phyloP scores from a whole-genome alignment of 1,284 basidiomycete species.

The Meripilus lineatus region DNA sequence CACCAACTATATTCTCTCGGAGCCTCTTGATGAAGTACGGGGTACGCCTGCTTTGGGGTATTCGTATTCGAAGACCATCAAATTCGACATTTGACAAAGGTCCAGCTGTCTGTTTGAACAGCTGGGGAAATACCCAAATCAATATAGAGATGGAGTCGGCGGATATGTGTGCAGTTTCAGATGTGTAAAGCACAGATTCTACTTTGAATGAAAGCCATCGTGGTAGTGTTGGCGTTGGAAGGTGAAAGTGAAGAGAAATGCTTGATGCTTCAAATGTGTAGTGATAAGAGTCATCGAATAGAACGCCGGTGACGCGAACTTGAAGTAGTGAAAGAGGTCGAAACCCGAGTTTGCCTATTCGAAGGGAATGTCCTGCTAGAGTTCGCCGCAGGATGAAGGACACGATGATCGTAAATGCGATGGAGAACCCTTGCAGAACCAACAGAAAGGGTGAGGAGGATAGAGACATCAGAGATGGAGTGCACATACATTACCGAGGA shows the following conservation, averaged over 20 bases:
- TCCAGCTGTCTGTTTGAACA: conserved; percentile 33
- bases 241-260: conserved; percentile 23
- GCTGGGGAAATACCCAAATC: conserved; percentile 36
- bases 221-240: conserved; percentile 27
- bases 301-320: conserved; percentile 16
- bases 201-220: conserved; percentile 30
- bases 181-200: conserved; percentile 28
- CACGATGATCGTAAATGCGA: conserved; percentile 8
- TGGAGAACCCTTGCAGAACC: neutral
- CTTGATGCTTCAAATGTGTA: conserved; percentile 15
- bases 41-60: conserved; percentile 29
- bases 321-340: conserved; percentile 12
- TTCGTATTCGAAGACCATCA: conserved; percentile 32
- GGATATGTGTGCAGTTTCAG: conserved; percentile 29
- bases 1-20: conserved; percentile 33
- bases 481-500: too few relatives aligned
- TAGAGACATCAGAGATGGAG: too few relatives aligned
- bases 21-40: conserved; percentile 34
- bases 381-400: conserved; percentile 16
- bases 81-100: conserved; percentile 31
- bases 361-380: conserved; percentile 15
- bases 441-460: neutral
- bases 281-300: conserved; percentile 17
- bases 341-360: conserved; percentile 16
- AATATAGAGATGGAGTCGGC: conserved; percentile 22